A percentile compares a stretch with the other conserved stretches of the same genome.
phyloP scores from a whole-genome alignment of 2,329 filamentous ascomycete species.

The Colletotrichum sublineola region DNA sequence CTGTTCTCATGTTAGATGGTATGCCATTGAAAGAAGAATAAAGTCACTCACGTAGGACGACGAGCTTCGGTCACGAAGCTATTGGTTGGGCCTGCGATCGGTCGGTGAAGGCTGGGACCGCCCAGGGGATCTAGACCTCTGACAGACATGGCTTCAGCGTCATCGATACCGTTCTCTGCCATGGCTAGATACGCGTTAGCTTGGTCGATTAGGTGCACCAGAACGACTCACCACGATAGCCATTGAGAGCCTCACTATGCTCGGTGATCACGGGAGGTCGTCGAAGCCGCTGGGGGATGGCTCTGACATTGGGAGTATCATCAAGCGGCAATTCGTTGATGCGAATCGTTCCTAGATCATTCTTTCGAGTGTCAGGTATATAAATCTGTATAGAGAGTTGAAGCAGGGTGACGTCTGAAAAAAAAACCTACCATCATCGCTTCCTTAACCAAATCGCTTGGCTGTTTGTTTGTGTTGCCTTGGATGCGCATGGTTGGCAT shows the following conservation, averaged over 20 bases:
- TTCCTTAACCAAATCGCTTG: neutral
- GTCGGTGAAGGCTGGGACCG: slow-evolving; percentile 25
- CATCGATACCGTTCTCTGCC: slow-evolving; percentile 47
- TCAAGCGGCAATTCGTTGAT: slow-evolving; percentile 46
- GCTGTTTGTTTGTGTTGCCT: neutral
- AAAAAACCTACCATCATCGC: slow-evolving; percentile 32
- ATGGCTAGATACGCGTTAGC: slow-evolving; percentile 40
- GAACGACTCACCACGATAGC: slow-evolving; percentile 15
- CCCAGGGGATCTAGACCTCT: slow-evolving; percentile 45
- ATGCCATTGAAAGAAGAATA: neutral
- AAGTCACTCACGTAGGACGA: slow-evolving; percentile 5
- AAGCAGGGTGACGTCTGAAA: neutral
- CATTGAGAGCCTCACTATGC: slow-evolving; percentile 18
- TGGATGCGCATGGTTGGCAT: slow-evolving; percentile 26
- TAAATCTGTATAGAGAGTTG: neutral
- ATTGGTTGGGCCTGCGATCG: neutral
- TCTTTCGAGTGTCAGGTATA: slow-evolving; percentile 42
- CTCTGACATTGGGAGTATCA: slow-evolving; percentile 29
- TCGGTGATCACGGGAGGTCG: neutral
- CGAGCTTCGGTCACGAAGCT: neutral
- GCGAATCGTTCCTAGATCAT: slow-evolving; percentile 49
- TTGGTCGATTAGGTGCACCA: neutral
- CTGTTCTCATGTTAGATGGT: neutral
- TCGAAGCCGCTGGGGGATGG: slow-evolving; percentile 12
- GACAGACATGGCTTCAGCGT: slow-evolving; percentile 49